Conservation (phyloP, 176 grass and related monocot genomes). For the Stipa capillata region DNA sequence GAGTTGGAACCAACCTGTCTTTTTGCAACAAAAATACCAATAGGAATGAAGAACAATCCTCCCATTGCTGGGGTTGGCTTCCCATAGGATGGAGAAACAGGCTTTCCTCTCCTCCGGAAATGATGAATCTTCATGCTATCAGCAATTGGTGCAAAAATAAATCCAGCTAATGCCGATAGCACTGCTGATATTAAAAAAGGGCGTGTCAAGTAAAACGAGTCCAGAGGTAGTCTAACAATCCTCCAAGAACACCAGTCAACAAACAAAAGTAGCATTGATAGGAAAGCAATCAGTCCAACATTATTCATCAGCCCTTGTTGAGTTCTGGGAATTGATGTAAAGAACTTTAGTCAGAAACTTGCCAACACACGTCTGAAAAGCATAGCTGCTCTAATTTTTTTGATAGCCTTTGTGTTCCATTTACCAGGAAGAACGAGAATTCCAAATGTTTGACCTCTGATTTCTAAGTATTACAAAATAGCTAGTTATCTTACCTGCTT, state of each 20-base stretch:
- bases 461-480: no score
- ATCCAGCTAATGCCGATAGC: conserved; percentile 72
- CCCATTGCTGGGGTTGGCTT: conserved; percentile 78
- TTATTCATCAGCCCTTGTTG: conserved; percentile 69
- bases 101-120: conserved; percentile 54
- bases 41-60: conserved; percentile 79
- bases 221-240: conserved; percentile 87
- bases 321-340: conserved; percentile 64
- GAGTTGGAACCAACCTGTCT: conserved; percentile 41
- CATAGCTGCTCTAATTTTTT: neutral
- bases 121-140: conserved; percentile 72
- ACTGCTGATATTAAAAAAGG: conserved; percentile 81
- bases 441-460: no score
- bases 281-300: conserved; percentile 58
- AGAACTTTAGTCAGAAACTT: conserved; percentile 46
- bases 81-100: conserved; percentile 42
- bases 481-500: conserved; percentile 39
- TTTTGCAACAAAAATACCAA: conserved; percentile 74
- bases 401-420: neutral
- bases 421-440: neutral
- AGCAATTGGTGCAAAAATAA: conserved; percentile 71
- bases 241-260: conserved; percentile 94
- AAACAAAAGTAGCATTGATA: conserved; percentile 64
- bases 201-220: conserved; percentile 73
- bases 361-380: neutral